Base-by-base conservation (phyloP, 768 basidiomycete genomes). In the Xerocomellus amylosporus region DNA sequence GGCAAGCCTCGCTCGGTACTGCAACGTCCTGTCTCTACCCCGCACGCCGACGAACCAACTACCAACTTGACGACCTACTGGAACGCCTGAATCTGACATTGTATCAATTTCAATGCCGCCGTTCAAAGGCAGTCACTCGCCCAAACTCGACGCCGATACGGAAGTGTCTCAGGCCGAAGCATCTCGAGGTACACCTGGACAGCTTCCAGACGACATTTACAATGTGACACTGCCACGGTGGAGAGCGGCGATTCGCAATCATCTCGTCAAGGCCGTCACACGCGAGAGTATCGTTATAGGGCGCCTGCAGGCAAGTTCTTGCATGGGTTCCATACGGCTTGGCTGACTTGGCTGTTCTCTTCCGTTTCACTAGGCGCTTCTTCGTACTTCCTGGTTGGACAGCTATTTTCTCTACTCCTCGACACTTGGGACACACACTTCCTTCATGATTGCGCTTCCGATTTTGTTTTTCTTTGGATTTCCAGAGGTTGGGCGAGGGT, bases 371-470 rank as follows among this genome's bases (percentile, higher is more conserved):
- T 58, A 83, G 88, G 66, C 75, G 9, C 69, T 67, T 6, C 76
- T 90, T 26, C 82, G 88, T 7, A 77, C 75, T 5, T 80, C 87
- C 3, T 85, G 80, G 77, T 72, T 90, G 22, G 93, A 95, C 64
- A 73, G 75, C 1, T 95, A 91, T 64, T 94, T 95, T 65, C 82
- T 94, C 31, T 88, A 93, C 58, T 84, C 88, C 0, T 91, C 89
- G 0, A 79, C 86, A 0, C 75, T 92, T 10, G 93, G 83, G 0
- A 92, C 90, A 1, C 93, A 93, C 63, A 93, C 89, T 0, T 98
- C 94, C 74, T 98, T 98, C 79, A 92, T 96, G 88, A 82, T 84
- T 31, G 80, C 89, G 56, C 75, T 99, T 7, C 96, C 96, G 0
- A 75, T 85, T 0, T 78, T 92, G 57, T 96, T 88, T 64, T 98